phyloP scores from a whole-genome alignment of 257 asterid genomes.

The Gardenia jasminoides region DNA sequence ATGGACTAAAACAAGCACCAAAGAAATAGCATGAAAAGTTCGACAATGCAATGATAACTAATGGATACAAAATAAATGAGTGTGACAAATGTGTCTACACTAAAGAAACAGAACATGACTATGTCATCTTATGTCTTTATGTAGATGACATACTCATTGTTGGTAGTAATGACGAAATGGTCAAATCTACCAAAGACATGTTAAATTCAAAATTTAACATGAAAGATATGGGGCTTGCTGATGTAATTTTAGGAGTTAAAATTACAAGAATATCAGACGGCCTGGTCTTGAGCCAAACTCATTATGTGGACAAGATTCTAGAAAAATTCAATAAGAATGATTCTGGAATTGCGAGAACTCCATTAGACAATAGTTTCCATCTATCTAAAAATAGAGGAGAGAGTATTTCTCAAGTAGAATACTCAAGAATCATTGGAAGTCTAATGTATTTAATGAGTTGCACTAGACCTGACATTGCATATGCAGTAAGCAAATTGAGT shows the following conservation, averaged over 20 bases:
- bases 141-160: background rate
- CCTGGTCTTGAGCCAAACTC: background rate
- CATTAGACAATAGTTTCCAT: background rate
- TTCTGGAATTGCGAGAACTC: background rate
- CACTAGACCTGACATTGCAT: background rate
- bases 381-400: background rate
- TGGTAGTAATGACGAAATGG: background rate
- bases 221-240: too few species aligned
- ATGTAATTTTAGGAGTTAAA: background rate
- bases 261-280: background rate
- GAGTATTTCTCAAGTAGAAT: background rate
- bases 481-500: background rate
- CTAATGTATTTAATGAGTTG: background rate
- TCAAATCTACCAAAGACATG: background rate
- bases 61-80: background rate
- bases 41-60: background rate
- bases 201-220: background rate
- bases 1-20: too few species aligned
- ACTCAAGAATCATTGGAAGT: background rate
- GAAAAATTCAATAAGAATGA: background rate
- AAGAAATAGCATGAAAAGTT: too few species aligned
- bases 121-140: slow-evolving; percentile 2
- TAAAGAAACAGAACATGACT: background rate
- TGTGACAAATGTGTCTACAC: background rate
- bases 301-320: background rate